A percentile compares a stretch with the other conserved stretches of the same genome.
phyloP scores from a whole-genome alignment of 352 stramenopile genomes.

The Pythium volutum region DNA sequence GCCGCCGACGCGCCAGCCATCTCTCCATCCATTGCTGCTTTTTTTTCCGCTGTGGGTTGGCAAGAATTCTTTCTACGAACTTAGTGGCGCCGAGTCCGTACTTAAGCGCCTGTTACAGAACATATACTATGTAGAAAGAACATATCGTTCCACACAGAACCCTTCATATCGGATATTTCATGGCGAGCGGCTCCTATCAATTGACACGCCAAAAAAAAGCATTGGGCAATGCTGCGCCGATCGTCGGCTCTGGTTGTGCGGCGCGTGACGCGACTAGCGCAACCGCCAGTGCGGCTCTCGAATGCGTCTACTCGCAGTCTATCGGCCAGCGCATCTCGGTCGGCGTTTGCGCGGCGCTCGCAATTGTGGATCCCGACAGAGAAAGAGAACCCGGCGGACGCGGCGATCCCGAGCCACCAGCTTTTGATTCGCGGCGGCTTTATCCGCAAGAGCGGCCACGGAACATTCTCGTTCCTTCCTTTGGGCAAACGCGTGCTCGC shows the following conservation, averaged over 20 bases:
- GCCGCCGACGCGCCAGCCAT: conserved; percentile 1
- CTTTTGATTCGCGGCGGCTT: conserved; percentile 82
- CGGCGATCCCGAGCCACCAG: conserved; percentile 80
- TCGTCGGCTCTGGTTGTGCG: background rate
- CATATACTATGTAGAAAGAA: background rate
- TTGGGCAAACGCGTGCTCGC: conserved; percentile 67
- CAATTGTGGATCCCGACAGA: conserved; percentile 71
- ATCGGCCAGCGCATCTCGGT: conserved; percentile 21
- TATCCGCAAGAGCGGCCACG: conserved; percentile 81
- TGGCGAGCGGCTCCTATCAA: conserved; percentile 13
- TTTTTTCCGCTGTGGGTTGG: background rate
- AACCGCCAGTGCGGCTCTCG: background rate
- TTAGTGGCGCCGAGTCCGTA: background rate
- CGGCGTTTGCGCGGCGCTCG: conserved; percentile 30
- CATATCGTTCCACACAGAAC: background rate
- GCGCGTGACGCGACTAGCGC: conserved; percentile 7
- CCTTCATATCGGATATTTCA: conserved; percentile 1
- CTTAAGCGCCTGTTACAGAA: background rate
- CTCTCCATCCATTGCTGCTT: conserved; percentile 4
- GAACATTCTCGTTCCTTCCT: conserved; percentile 77
- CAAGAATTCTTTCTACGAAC: background rate
- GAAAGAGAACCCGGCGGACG: conserved; percentile 72
- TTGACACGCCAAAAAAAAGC: background rate
- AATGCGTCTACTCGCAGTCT: background rate
- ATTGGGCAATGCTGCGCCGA: conserved; percentile 6